Base-by-base conservation (phyloP, 768 basidiomycete species). In the Tremella yokohamensis region DNA sequence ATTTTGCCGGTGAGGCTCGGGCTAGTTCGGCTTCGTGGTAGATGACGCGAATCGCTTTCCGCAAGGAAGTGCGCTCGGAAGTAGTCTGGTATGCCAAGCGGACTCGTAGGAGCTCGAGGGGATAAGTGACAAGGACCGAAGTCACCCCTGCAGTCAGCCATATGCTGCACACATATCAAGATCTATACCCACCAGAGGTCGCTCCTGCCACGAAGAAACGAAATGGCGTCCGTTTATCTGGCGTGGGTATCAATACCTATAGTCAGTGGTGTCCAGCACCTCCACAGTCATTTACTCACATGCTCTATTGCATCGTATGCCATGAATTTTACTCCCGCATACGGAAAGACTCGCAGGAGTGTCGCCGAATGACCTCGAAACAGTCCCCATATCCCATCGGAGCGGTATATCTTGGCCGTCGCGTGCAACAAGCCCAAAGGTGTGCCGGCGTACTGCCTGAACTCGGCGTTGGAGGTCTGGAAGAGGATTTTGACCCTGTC, bases 401-500 rank as follows among this genome's bases (percentile, higher is more conserved):
- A 66, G 0, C 63, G 49, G 49, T 77, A 79, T 62, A 99, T 94
- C 59, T 84, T 81, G 40, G 78, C 80, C 25, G 84, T 85, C 44
- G 94, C 93, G 52, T 83, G 80, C 65, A 86, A 84, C 19, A 89
- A 85, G 44, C 94, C 94, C 63, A 83, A 84, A 13, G 13, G 69
- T 84, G 57, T 58, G 90, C 93, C 93, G 57, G 92, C 84, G 79
- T 93, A 98, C 76, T 91, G 89, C 73, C 84, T 83, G 73, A 88
- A 99, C 58, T 98, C 94, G 8, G 89, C 88, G 76, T 94, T 96
- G 7, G 90, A 90, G 0, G 96, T 90, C 76, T 99, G 94, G 73
- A 98, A 96, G 49, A 99, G 85, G 68, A 99, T 99, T 80, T 99
- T 99, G 66, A 99, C 93, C 73, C 96, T 82, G 76, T 99, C 96